phyloP scores from a whole-genome alignment of 2,329 filamentous ascomycete species.

The Diaporthe longicolla region DNA sequence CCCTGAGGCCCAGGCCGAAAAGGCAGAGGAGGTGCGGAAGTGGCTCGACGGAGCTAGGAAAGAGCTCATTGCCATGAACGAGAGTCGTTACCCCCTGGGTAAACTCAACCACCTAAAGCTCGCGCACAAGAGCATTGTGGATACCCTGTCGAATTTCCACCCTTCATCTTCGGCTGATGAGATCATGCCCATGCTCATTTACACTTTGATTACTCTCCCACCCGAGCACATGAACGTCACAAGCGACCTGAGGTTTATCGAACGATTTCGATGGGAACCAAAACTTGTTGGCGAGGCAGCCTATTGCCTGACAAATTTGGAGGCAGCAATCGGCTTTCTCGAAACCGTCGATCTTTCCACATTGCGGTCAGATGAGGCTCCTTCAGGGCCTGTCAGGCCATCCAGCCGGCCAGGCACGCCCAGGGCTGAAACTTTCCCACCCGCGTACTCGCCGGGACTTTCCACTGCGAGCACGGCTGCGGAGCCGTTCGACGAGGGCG shows the following conservation, averaged over 20 bases:
- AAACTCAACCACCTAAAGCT: constrained; percentile 91
- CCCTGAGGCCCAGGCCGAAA: constrained; percentile 70
- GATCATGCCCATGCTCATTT: constrained; percentile 96
- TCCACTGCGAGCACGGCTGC: constrained; percentile 52
- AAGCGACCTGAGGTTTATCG: constrained; percentile 95
- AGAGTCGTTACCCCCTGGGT: constrained; percentile 88
- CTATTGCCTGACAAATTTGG: constrained; percentile 95
- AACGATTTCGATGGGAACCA: constrained; percentile 86
- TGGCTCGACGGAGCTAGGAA: constrained; percentile 80
- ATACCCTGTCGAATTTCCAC: constrained; percentile 79
- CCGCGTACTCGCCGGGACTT: constrained; percentile 65
- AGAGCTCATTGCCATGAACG: constrained; percentile 85
- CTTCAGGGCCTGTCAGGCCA: constrained; percentile 75
- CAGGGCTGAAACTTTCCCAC: constrained; percentile 69
- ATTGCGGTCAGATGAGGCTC: constrained; percentile 83
- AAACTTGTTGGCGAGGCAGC: constrained; percentile 95
- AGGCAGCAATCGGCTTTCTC: constrained; percentile 93
- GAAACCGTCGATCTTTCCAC: constrained; percentile 96
- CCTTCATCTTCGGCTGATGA: constrained; percentile 94
- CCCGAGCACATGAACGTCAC: constrained; percentile 89
- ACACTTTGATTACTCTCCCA: constrained; percentile 91
- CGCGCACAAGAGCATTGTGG: constrained; percentile 94
- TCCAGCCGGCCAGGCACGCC: constrained; percentile 63
- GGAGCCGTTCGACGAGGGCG: constrained; percentile 42
- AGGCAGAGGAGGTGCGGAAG: constrained; percentile 77